phyloP scores from a whole-genome alignment of 1,284 basidiomycete species.

The Cryptococcus sp. region DNA sequence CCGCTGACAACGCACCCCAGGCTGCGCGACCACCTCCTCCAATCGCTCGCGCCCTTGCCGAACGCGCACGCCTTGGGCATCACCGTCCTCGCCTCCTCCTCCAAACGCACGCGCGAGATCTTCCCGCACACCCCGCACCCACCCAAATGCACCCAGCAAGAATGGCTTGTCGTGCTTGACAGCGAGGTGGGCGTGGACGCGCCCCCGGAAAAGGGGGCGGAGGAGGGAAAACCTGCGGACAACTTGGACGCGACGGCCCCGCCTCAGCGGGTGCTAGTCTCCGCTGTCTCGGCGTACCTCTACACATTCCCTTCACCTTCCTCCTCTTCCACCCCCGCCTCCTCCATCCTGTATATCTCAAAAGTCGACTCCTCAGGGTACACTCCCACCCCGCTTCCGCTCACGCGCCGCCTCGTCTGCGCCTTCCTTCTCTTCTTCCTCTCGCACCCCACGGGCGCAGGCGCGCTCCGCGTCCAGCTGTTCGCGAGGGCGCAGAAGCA shows the following conservation, averaged over 20 bases:
- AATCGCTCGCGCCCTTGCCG: slow-evolving; percentile 53
- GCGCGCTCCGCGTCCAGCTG: slow-evolving; percentile 69
- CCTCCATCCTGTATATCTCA: slow-evolving; percentile 80
- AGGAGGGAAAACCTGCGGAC: background rate
- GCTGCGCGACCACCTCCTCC: slow-evolving; percentile 65
- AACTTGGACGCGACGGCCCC: background rate
- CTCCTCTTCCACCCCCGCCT: slow-evolving; percentile 54
- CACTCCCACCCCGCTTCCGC: slow-evolving; percentile 55
- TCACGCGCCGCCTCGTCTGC: slow-evolving; percentile 63
- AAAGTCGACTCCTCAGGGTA: slow-evolving; percentile 94
- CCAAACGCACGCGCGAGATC: slow-evolving; percentile 61
- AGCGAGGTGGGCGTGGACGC: too few relatives aligned
- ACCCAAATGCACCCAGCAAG: slow-evolving; percentile 55
- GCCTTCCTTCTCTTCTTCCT: slow-evolving; percentile 65
- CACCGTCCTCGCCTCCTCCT: slow-evolving; percentile 68
- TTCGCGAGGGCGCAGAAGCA: slow-evolving; percentile 88
- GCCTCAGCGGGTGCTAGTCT: slow-evolving; percentile 53
- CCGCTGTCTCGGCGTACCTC: slow-evolving; percentile 76
- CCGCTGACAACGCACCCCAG: slow-evolving; percentile 7
- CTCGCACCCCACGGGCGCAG: slow-evolving; percentile 50
- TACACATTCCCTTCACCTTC: slow-evolving; percentile 57
- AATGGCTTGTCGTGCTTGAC: slow-evolving; percentile 64
- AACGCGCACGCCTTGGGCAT: slow-evolving; percentile 63
- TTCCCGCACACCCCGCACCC: slow-evolving; percentile 65
- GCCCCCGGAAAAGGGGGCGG: background rate